phyloP scores from a whole-genome alignment of 192 early-diverging fungal genomes.

The Polychytrium aggregatum region DNA sequence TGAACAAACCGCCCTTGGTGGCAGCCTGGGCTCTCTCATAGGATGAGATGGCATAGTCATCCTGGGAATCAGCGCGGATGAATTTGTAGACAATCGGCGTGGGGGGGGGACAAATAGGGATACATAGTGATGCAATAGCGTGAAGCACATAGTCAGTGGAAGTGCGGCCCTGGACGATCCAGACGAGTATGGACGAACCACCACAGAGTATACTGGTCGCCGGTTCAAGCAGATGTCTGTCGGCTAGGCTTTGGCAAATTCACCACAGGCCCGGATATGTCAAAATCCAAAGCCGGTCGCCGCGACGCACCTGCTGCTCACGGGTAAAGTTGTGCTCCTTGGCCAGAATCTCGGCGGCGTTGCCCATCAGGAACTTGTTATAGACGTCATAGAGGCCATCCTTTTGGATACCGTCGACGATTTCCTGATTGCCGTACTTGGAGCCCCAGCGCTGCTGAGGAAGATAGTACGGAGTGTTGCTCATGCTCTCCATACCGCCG shows the following conservation, averaged over 20 bases:
- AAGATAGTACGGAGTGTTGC: slow-evolving; percentile 72
- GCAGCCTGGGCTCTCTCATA: slow-evolving; percentile 84
- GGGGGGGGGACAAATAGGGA: too few relatives aligned
- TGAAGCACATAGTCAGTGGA: too few relatives aligned
- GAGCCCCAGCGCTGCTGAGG: slow-evolving; percentile 37
- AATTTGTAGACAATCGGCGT: too few relatives aligned
- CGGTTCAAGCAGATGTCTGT: too few relatives aligned
- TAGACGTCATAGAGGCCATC: slow-evolving; percentile 49
- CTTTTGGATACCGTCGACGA: slow-evolving; percentile 60
- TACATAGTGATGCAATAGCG: too few relatives aligned
- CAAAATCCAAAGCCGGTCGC: too few relatives aligned
- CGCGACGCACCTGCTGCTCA: slow-evolving; percentile 56
- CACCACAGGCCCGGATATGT: too few relatives aligned
- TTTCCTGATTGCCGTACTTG: slow-evolving; percentile 74
- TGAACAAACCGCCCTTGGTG: slow-evolving; percentile 69
- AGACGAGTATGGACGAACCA: too few relatives aligned
- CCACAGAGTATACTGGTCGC: too few relatives aligned
- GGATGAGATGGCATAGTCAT: slow-evolving; percentile 72
- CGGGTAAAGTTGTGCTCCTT: slow-evolving; percentile 64
- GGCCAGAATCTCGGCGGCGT: slow-evolving; percentile 55
- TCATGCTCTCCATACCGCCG: slow-evolving; percentile 97
- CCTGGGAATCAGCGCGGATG: too few relatives aligned
- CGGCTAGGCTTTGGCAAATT: too few relatives aligned
- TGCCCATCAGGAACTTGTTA: slow-evolving; percentile 38
- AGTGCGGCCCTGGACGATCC: too few relatives aligned